Base-by-base conservation (phyloP, 2,329 filamentous ascomycete genomes). In the Exophiala sp. region DNA sequence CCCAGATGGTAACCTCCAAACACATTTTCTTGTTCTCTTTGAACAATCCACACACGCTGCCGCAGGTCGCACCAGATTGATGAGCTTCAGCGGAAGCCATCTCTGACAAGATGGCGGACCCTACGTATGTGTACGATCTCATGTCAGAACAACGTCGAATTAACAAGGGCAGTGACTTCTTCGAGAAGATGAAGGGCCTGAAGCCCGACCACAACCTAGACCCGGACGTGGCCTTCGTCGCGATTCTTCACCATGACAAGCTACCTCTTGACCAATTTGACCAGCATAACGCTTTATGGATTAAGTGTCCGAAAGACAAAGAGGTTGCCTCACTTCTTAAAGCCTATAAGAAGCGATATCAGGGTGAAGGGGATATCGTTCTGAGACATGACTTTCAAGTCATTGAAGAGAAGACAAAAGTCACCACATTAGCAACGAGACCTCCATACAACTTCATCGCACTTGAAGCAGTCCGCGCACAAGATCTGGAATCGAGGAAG, bases 361-460 rank as follows among this genome's bases (percentile, higher is more conserved):
- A 39, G 33, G 40, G 36, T 24, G 40, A 45, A 11, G 45, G 29
- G n/a, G 41, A 36, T 10, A 44, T 57, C 29, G 41, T 49, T n/a
- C 40, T 57, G 24, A 50, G 39, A 32, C 53, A 56, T 33, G 38
- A 56, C 36, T 52, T 47, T 18, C 18, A 47, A 14, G 18, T 52
- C 35, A 5, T 56, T 38, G 29, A 45, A n/a, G 42, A 42, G 12
- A 18, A 29, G 14, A 52, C 49, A 12, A 47, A 47, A 16, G 24
- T 52, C n/a, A 20, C 63, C 34, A 43, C 54, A 34, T 39, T 61
- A 18, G 33, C 63, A 3, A 56, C 65, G 44, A 41, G 54, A 16
- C 61, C 57, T 41, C 47, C 54, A 14, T 60, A 65, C 49, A 50
- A 60, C 12, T 41, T 69, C 20, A 53, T 68, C 20, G 59, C 63